phyloP scores from a whole-genome alignment of 2,329 filamentous ascomycete species.

The Ascochyta lentis region DNA sequence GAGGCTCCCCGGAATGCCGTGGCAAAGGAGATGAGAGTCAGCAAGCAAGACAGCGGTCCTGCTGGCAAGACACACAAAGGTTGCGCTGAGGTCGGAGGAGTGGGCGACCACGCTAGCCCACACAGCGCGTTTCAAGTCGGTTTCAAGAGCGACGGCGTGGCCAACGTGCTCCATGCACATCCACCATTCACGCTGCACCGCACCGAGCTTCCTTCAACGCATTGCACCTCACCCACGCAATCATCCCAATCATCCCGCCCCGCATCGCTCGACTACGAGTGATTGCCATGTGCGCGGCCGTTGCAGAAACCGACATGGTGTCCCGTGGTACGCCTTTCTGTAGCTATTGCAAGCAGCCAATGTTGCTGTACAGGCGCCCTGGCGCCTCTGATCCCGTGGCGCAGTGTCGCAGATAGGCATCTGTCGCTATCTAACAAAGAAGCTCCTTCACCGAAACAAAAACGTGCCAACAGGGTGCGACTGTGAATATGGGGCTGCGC shows the following conservation, averaged over 20 bases:
- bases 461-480: constrained; percentile 21
- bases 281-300: constrained; percentile 9
- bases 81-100: constrained; percentile 1
- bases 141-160: neutral
- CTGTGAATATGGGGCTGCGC: constrained; percentile 4
- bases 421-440: neutral
- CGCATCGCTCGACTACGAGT: constrained; percentile 3
- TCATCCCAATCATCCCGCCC: neutral
- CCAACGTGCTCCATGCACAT: no score
- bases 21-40: constrained; percentile 10
- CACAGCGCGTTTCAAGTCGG: neutral
- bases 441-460: constrained; percentile 24
- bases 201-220: neutral
- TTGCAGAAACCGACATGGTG: neutral
- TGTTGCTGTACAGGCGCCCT: no score
- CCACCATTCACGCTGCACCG: no score
- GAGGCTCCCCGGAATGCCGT: neutral
- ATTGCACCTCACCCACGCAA: constrained; percentile 4
- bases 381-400: neutral
- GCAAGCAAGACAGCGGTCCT: constrained; percentile 11
- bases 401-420: constrained; percentile 11
- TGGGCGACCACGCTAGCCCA: constrained; percentile 7
- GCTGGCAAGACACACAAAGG: constrained; percentile 10
- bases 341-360: no score
- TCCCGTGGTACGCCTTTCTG: no score